Conservation (phyloP, 75 land plant species). For the Picea sitchensis region DNA sequence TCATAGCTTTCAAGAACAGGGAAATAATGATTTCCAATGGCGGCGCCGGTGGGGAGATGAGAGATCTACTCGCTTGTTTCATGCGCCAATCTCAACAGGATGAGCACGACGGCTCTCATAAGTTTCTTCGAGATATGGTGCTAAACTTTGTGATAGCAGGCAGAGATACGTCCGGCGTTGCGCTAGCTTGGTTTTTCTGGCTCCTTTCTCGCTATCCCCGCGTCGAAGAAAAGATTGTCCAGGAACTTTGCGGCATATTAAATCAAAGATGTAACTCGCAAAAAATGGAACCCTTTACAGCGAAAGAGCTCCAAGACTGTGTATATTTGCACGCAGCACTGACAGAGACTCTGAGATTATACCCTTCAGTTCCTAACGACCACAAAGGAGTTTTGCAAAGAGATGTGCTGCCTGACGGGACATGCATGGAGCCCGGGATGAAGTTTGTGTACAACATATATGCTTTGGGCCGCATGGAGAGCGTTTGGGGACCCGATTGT, state of each 20-base stretch:
- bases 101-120: too few species aligned
- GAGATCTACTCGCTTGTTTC: slow-evolving; percentile 27
- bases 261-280: too few species aligned
- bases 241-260: too few species aligned
- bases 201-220: slow-evolving; percentile 16
- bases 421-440: neutral
- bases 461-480: slow-evolving; percentile 25
- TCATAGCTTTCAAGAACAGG: neutral
- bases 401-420: slow-evolving; percentile 40
- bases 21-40: neutral
- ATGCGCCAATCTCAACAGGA: slow-evolving; percentile 8
- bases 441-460: slow-evolving; percentile 15
- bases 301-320: too few species aligned
- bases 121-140: slow-evolving; percentile 24
- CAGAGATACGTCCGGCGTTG: slow-evolving; percentile 35
- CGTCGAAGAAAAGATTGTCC: slow-evolving; percentile 9
- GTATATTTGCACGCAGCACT: slow-evolving; percentile 33
- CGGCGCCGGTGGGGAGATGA: too few species aligned
- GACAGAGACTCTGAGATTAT: slow-evolving; percentile 30
- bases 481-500: slow-evolving; percentile 20
- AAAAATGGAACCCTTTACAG: too few species aligned
- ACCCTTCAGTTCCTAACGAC: slow-evolving; percentile 32
- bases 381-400: slow-evolving; percentile 14
- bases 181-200: slow-evolving; percentile 36
- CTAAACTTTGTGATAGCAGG: slow-evolving; percentile 42